Evolutionary conservation across 495 filamentous ascomycete genomes (phyloP).

Genomic region (Neurospora hispaniola): DNA sequence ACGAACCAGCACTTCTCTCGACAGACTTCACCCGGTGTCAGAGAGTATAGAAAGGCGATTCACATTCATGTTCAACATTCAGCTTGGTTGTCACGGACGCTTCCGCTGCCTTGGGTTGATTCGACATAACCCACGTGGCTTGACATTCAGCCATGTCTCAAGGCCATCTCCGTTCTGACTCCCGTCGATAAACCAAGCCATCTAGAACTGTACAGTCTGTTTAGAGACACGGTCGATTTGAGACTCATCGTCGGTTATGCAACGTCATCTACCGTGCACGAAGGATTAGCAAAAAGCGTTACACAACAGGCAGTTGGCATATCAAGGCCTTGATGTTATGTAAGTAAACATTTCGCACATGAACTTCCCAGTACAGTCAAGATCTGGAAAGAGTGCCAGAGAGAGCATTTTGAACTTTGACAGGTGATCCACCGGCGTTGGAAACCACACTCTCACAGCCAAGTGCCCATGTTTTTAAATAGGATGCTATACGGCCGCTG

Average conservation of each 20-base stretch:
- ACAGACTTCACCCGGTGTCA: not conserved
- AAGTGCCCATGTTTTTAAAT: not conserved
- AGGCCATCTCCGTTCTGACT: not conserved
- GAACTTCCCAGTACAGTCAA: not conserved
- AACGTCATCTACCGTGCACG: no score
- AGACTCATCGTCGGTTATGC: no score
- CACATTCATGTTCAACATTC: not conserved
- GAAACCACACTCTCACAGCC: not conserved
- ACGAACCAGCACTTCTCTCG: not conserved
- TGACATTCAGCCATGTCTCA: not conserved
- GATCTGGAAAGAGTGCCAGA: not conserved
- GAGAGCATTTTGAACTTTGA: not conserved
- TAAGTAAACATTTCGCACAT: not conserved
- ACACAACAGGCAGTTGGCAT: not conserved
- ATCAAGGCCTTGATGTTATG: not conserved
- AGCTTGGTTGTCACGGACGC: not conserved
- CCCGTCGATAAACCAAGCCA: not conserved
- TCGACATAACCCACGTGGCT: not conserved
- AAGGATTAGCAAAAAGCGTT: not conserved
- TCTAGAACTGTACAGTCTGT: not conserved
- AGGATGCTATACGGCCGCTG: not conserved
- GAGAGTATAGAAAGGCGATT: not conserved
- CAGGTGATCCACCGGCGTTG: not conserved
- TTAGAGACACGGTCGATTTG: not conserved
- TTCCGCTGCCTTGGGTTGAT: not conserved